Evolutionary conservation across 306 rosid species (phyloP).

Genomic region (Acacia crassicarpa): DNA sequence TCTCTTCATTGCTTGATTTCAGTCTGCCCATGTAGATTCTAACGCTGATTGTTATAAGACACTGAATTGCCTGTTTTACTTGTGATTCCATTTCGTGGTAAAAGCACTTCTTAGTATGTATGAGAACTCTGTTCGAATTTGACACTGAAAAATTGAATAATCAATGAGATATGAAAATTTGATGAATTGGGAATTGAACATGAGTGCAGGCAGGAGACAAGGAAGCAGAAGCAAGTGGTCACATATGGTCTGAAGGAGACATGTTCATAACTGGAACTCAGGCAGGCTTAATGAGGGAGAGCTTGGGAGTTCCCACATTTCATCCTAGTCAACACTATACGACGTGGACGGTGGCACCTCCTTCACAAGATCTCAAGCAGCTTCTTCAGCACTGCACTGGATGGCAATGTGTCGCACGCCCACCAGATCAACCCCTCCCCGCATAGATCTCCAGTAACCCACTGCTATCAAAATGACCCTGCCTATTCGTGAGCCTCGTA

Average conservation of each 20-base stretch:
- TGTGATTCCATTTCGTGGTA: background rate
- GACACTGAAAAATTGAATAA: background rate
- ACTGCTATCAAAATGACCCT: background rate
- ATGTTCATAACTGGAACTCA: slow-evolving; percentile 67
- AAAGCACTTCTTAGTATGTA: background rate
- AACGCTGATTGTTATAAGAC: background rate
- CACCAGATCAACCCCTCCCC: slow-evolving; percentile 46
- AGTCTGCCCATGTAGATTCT: background rate
- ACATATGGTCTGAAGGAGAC: slow-evolving; percentile 85
- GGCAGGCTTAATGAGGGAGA: slow-evolving; percentile 53
- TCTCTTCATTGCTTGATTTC: slow-evolving; percentile 14
- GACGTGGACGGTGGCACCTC: slow-evolving; percentile 63
- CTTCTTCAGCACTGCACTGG: slow-evolving; percentile 72
- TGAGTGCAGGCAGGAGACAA: slow-evolving; percentile 76
- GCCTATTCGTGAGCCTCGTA: background rate
- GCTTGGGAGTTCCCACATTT: slow-evolving; percentile 37
- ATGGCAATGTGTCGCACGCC: slow-evolving; percentile 69
- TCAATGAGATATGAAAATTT: background rate
- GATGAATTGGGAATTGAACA: background rate
- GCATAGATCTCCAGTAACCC: background rate
- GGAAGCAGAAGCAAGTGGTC: slow-evolving; percentile 59
- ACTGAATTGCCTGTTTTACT: background rate
- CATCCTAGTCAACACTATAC: slow-evolving; percentile 71
- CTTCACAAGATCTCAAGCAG: slow-evolving; percentile 66
- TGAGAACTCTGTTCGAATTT: background rate